Conservation (phyloP, 2,329 filamentous ascomycete genomes). For the Pochonia chlamydosporia region DNA sequence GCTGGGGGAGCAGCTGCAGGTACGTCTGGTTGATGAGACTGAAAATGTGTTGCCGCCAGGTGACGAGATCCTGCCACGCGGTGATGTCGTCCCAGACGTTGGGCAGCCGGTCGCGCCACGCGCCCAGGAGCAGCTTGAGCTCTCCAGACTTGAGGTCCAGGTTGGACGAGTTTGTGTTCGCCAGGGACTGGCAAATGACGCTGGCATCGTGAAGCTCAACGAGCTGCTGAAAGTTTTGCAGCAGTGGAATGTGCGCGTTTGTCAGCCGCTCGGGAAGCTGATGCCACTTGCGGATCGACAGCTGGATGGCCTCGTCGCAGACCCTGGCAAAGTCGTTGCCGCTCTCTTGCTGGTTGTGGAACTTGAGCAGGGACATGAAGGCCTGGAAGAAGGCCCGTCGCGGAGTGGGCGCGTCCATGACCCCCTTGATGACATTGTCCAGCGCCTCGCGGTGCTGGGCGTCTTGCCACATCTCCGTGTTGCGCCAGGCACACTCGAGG, state of each 20-base stretch:
- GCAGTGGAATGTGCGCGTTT: constrained; percentile 86
- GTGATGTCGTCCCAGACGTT: constrained; percentile 99
- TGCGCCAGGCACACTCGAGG: constrained; percentile 91
- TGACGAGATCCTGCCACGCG: constrained; percentile 98
- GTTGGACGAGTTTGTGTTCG: constrained; percentile 76
- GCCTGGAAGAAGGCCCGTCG: constrained; percentile 95
- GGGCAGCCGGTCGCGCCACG: constrained; percentile 90
- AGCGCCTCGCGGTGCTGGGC: constrained; percentile 81
- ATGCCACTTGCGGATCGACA: constrained; percentile 98
- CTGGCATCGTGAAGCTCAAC: constrained; percentile 97
- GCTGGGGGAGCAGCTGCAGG: constrained; percentile 72
- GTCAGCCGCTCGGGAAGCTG: constrained; percentile 92
- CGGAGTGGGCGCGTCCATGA: constrained; percentile 95
- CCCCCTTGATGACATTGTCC: constrained; percentile 89
- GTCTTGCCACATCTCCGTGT: constrained; percentile 90
- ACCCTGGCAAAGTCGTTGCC: constrained; percentile 77
- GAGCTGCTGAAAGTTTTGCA: constrained; percentile 97
- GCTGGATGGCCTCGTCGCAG: constrained; percentile 93
- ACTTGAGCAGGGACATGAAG: constrained; percentile 93
- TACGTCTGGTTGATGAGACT: constrained; percentile 94
- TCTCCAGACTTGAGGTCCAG: constrained; percentile 93
- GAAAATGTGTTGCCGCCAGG: constrained; percentile 99
- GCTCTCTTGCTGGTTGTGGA: constrained; percentile 82
- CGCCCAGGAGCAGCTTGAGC: constrained; percentile 85
- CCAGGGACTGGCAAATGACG: constrained; percentile 87